Base-by-base conservation (phyloP, 768 basidiomycete genomes). In the Collybia sordida region DNA sequence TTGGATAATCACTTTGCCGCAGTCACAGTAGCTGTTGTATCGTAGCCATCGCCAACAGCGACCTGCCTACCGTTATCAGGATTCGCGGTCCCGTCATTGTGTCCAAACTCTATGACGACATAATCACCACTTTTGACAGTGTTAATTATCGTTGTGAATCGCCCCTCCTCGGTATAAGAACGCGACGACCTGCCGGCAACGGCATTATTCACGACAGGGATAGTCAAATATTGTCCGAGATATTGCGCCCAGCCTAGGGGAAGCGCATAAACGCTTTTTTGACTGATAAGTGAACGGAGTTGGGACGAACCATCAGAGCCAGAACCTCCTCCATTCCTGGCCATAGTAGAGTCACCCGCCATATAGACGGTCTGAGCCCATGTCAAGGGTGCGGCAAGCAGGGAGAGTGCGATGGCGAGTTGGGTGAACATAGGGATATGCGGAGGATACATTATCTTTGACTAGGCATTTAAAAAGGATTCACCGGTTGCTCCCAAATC, bases 271-370 rank as follows among this genome's bases (percentile, higher is more conserved):
- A 11, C 27, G n/a, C 27, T 5, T 5, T 5, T 5, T 27, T 11
- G 27, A 11, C 11, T 5, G 27, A 27, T 27, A 27, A 27, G 6
- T 27, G 4, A 15, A 42, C 1, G 45, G 19, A 7, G 6, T n/a
- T 19, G 14, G n/a, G n/a, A 17, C 45, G 47, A 23, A 65, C 71
- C 69, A 42, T 72, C 68, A 14, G 70, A 66, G 12, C 72, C 72
- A 31, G 60, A 55, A 17, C 73, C 69, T 28, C 70, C 70, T 37
- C 74, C 70, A 46, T 65, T 65, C 40, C 51, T 57, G 1, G 75
- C 75, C 75, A 74, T 74, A 3, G 73, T 77, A 8, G 70, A 72
- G 54, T 77, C 74, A 7, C 75, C 74, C 0, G 73, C 74, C 36
- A 75, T 51, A 48, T 74, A 75, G 12, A 77, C 64, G 14, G 69